phyloP scores from a whole-genome alignment of 768 basidiomycete genomes.

The Hericium alpestre region DNA sequence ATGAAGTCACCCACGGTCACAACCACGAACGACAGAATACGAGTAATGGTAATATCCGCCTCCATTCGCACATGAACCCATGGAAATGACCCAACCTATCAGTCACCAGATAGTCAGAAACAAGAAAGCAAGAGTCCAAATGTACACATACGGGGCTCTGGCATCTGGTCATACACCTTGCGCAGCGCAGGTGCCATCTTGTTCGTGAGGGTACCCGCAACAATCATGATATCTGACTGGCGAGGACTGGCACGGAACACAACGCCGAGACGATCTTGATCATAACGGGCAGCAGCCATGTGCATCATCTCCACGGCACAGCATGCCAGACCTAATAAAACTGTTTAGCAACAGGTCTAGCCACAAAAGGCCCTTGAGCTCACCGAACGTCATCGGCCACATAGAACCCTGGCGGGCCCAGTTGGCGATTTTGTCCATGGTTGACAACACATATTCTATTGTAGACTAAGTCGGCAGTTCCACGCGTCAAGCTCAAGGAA shows the following conservation, averaged over 20 bases:
- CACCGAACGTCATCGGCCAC: slow-evolving; percentile 98
- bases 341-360: background rate
- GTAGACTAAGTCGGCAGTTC: background rate
- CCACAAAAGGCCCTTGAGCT: slow-evolving; percentile 4
- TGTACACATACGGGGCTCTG: slow-evolving; percentile 68
- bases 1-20: slow-evolving; percentile 63
- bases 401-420: slow-evolving; percentile 97
- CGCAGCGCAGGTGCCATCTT: slow-evolving; percentile 99
- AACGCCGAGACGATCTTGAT: slow-evolving; percentile 94
- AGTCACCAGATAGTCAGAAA: background rate
- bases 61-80: slow-evolving; percentile 99
- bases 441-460: slow-evolving; percentile 90
- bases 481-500: no score
- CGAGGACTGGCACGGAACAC: slow-evolving; percentile 99
- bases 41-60: slow-evolving; percentile 98
- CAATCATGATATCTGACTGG: slow-evolving; percentile 98
- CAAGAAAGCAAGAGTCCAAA: background rate
- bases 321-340: slow-evolving; percentile 79
- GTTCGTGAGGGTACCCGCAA: slow-evolving; percentile 96
- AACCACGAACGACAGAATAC: slow-evolving; percentile 96
- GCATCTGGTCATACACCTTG: slow-evolving; percentile 98
- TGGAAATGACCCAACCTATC: slow-evolving; percentile 94
- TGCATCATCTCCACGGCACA: slow-evolving; percentile 99
- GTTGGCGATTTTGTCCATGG: slow-evolving; percentile 91
- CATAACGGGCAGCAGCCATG: slow-evolving; percentile 98